Base-by-base conservation (phyloP, 2,329 filamentous ascomycete species). In the Aspergillus quadricinctus region DNA sequence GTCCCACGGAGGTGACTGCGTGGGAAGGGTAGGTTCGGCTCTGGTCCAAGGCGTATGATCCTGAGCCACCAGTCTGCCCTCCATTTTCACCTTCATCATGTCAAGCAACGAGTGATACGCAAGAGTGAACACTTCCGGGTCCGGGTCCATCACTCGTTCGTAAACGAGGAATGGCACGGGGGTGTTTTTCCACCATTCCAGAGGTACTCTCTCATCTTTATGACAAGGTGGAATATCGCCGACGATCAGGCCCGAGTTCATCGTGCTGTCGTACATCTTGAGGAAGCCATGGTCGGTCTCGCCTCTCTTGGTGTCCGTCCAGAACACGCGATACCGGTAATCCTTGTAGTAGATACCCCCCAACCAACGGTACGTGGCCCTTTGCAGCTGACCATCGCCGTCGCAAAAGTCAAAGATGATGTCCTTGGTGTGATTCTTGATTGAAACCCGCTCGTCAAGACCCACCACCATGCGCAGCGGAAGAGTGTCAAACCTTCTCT, bases 291-390 rank as follows among this genome's bases (percentile, higher is more conserved):
- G 41, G 5, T 65, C 60, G 4, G 19, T 10, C 54, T 72, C 71
- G 3, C 69, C 68, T 9, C 66, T 62, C 31, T 67, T 53, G 4
- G 57, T 50, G 43, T 73, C 69, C 4, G 55, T 66, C 72, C 72
- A 75, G 50, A 63, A 71, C 7, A 75, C 60, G 4, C 67, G 66
- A 23, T 64, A 65, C 21, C 64, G 61, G 0, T 27, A 23, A 1
- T 62, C 41, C 3, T 62, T 35, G 3, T 56, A 57, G 53, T 75
- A 76, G 14, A 75, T 67, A 1, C 73, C 72, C 0, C 74, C 74
- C 14, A 76, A 56, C 72, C 72, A 75, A 35, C 71, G 68, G 55
- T 75, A 76, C 1, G 54, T 55, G 6, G 67, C 72, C 1, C 49
- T 51, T 9, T 61, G 50, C 10, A 56, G 27, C 3, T 55, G n/a